Conservation (phyloP, 2,329 filamentous ascomycete species). For the Ophiosphaerella korrae region DNA sequence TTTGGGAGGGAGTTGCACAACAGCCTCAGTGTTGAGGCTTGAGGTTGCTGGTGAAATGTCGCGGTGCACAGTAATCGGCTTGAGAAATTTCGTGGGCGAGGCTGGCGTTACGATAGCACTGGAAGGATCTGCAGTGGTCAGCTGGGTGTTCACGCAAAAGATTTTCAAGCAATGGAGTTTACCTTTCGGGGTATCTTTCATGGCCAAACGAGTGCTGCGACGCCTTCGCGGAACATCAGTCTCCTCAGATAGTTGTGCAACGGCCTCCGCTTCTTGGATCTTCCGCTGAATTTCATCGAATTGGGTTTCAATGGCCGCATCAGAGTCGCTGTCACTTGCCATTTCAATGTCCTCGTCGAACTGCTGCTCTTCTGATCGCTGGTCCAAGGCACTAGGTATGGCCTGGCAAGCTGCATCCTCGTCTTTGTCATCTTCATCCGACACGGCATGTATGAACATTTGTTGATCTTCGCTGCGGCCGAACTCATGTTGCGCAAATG, state of each 20-base stretch:
- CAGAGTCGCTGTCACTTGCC: background rate
- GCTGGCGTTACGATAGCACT: background rate
- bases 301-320: background rate
- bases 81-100: background rate
- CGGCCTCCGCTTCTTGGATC: background rate
- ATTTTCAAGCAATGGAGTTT: background rate
- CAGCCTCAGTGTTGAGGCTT: background rate
- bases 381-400: too few relatives aligned
- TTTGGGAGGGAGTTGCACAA: background rate
- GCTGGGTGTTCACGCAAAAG: background rate
- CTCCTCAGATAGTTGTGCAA: background rate
- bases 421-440: background rate
- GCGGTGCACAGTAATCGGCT: background rate
- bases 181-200: background rate
- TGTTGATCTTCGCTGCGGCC: too few relatives aligned
- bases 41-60: background rate
- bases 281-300: background rate
- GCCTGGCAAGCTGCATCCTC: background rate
- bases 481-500: too few relatives aligned
- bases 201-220: conserved; percentile 1
- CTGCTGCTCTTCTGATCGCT: background rate
- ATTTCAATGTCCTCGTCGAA: background rate
- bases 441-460: too few relatives aligned
- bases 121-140: background rate
- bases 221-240: background rate